Evolutionary conservation across 805 yeast species (phyloP).

Genomic region (Lipomyces yamanashiensis): DNA sequence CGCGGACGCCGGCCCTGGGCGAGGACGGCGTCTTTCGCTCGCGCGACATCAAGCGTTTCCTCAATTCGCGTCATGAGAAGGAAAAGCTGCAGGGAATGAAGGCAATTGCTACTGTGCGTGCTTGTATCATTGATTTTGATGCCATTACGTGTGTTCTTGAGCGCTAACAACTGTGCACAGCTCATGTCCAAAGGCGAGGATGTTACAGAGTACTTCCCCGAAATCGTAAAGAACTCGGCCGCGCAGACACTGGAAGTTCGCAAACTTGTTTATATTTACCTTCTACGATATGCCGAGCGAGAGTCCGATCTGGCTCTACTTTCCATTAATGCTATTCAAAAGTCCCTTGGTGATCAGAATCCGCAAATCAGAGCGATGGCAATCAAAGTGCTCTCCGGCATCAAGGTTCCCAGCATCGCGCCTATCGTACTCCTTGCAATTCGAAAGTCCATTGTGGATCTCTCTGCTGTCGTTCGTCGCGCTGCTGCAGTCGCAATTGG

Average conservation of each 20-base stretch:
- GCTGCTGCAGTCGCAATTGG: slow-evolving; percentile 78
- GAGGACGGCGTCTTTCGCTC: slow-evolving; percentile 67
- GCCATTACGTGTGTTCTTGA: not conserved
- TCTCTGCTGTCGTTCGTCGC: slow-evolving; percentile 75
- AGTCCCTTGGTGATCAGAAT: slow-evolving; percentile 69
- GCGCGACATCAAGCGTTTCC: slow-evolving; percentile 64
- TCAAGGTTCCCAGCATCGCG: slow-evolving; percentile 76
- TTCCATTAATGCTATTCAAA: slow-evolving; percentile 90
- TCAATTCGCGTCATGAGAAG: slow-evolving; percentile 71
- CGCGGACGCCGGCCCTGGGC: slow-evolving; percentile 58
- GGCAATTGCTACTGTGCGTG: slow-evolving; percentile 52
- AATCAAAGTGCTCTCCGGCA: slow-evolving; percentile 79
- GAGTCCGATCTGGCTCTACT: slow-evolving; percentile 90
- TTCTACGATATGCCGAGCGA: slow-evolving; percentile 74
- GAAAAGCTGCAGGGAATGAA: slow-evolving; percentile 66
- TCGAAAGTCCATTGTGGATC: slow-evolving; percentile 68
- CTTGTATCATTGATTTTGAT: not conserved
- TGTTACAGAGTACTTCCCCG: slow-evolving; percentile 66
- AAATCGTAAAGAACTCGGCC: slow-evolving; percentile 85
- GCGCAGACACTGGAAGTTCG: slow-evolving; percentile 67
- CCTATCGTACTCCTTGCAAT: slow-evolving; percentile 79
- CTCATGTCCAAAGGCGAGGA: slow-evolving; percentile 48
- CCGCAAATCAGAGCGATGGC: slow-evolving; percentile 74
- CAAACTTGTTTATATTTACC: slow-evolving; percentile 74
- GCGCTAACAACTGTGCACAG: slow-evolving; percentile 11